These are phyloP conservation scores for Larix sibirica DNA, from an alignment of 83 land plant genomes.

Conservation along the genomic window DNA sequence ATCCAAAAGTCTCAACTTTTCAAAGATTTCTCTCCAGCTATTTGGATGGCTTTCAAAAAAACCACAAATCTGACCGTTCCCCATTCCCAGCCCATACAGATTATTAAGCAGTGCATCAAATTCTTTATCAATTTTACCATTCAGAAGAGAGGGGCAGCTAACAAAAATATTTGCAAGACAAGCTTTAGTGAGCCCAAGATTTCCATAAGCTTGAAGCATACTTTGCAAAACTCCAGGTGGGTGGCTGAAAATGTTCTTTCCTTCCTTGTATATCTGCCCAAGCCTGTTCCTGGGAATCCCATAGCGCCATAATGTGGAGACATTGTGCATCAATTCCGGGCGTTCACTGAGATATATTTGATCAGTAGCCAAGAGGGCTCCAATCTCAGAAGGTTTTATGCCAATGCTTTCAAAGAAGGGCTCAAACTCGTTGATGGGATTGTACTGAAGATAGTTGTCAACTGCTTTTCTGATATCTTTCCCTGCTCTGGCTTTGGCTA, in stretches of 20 bases:
- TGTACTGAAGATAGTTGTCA: slow-evolving; percentile 30
- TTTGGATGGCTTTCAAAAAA: no score
- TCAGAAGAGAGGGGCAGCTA: no score
- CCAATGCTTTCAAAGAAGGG: slow-evolving; percentile 77
- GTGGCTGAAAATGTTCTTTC: slow-evolving; percentile 32
- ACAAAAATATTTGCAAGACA: no score
- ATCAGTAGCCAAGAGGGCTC: slow-evolving; percentile 32
- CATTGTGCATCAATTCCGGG: slow-evolving; percentile 36
- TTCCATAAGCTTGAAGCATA: slow-evolving; percentile 34
- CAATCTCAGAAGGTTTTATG: slow-evolving; percentile 33
- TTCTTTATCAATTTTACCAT: no score
- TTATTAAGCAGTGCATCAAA: no score
- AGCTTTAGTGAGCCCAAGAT: slow-evolving; percentile 30
- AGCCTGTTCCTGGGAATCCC: slow-evolving; percentile 46
- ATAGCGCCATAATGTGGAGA: slow-evolving; percentile 37
- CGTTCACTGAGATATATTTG: slow-evolving; percentile 46
- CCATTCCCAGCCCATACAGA: no score
- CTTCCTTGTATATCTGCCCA: slow-evolving; percentile 49
- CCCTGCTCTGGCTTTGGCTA: slow-evolving; percentile 22
- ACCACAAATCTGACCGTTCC: no score
- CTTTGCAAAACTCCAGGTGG: slow-evolving; percentile 30
- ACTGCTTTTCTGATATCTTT: slow-evolving; percentile 6
- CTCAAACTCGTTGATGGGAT: slow-evolving; percentile 69
- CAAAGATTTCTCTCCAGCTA: no score
- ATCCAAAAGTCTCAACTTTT: no score